Percentiles rank a stretch among this genome's conserved stretches.
Conservation (phyloP, 73 alveolate species). For the Halteria grandinella region DNA sequence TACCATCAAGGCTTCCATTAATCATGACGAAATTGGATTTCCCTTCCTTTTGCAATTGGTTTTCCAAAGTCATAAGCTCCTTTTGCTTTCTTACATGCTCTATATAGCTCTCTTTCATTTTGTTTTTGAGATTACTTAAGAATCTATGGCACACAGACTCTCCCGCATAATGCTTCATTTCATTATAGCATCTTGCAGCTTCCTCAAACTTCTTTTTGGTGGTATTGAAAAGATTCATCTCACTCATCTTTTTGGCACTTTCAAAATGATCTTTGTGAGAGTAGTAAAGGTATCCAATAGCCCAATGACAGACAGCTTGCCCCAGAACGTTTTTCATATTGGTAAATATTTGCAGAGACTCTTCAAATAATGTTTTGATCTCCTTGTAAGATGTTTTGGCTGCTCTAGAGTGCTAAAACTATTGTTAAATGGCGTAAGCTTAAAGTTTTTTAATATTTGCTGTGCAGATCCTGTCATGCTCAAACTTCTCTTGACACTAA, state of each 20-base stretch:
- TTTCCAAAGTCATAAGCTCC: slow-evolving; percentile 10
- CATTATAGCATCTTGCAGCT: not conserved
- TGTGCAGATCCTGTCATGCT: not conserved
- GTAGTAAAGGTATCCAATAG: slow-evolving; percentile 21
- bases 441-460: slow-evolving; percentile 20
- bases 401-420: no score
- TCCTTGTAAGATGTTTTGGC: not conserved
- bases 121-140: slow-evolving; percentile 30
- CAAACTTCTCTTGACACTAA: not conserved
- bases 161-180: slow-evolving; percentile 24
- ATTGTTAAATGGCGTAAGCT: slow-evolving; percentile 5
- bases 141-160: slow-evolving; percentile 53
- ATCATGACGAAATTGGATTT: slow-evolving; percentile 11
- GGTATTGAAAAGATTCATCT: slow-evolving; percentile 15
- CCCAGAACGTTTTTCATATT: slow-evolving; percentile 10
- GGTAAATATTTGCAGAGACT: not conserved
- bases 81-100: slow-evolving; percentile 28
- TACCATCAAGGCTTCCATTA: no score
- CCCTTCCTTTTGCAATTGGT: not conserved
- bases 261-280: not conserved
- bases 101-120: slow-evolving; percentile 7
- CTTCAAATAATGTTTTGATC: slow-evolving; percentile 9
- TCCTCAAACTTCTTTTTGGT: slow-evolving; percentile 14
- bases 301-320: slow-evolving; percentile 16
- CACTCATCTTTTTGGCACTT: slow-evolving; percentile 24